Evolutionary conservation across 1,284 basidiomycete genomes (phyloP), one percentile per base, ranked within the genome.

Genomic region (Pterulicium gracile): DNA sequence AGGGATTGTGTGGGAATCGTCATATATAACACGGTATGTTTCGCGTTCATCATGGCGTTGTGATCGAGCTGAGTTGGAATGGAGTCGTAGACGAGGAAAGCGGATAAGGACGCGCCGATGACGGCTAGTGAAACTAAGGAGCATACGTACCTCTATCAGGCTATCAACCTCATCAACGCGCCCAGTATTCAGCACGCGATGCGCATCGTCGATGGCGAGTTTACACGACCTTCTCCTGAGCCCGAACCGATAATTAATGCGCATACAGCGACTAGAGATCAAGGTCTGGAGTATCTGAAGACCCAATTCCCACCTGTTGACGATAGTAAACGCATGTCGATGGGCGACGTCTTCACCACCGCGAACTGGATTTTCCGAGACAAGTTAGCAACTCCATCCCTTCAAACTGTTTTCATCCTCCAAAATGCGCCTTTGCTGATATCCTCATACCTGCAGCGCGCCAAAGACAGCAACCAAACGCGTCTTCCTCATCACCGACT

Each of bases 401-500:
- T 4, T 20, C 13, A 7, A 24, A 15, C 42, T 45, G 18, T 7
- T 23, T 23, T 4, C 27, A 21, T n/a, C n/a, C n/a, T n/a, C 7
- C 27, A 32, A 7, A 32, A 32, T 32, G 10, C n/a, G 10, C n/a
- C 36, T 39, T 17, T 15, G 15, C 15, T 4, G 42, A 24, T n/a
- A 35, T 36, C 19, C 41, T 43, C 41, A 51, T 48, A 27, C n/a
- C n/a, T n/a, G n/a, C 52, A 92, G 90, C 13, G 89, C 76, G 46
- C 88, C 80, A 3, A 92, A 89, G 56, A 85, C 82, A 0, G 90
- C 91, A 1, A 81, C 84, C 24, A 94, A 95, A 58, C 81, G 94
- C 5, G 77, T 98, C 1, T 97, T 98, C 58, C 71, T 93, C 44
- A 86, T 98, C 43, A 98, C 95, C 0, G 86, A 98, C 59, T 81